Conservation (phyloP, 2,329 filamentous ascomycete genomes). For the Colletotrichum sp. region DNA sequence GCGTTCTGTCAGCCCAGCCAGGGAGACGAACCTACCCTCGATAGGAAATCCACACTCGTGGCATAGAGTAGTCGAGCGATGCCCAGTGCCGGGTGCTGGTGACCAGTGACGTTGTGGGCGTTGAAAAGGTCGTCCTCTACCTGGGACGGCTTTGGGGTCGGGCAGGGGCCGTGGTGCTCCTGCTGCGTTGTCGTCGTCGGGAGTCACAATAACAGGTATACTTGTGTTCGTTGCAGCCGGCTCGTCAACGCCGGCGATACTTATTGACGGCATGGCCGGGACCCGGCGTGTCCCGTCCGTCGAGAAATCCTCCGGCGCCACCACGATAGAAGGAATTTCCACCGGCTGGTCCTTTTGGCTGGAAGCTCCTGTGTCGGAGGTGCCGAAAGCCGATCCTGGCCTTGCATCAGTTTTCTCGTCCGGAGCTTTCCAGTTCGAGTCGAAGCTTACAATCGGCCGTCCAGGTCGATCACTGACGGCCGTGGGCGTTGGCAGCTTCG, state of each 20-base stretch:
- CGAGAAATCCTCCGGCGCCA: constrained; percentile 52
- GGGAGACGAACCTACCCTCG: constrained; percentile 86
- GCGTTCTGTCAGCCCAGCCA: constrained; percentile 73
- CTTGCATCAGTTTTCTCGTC: constrained; percentile 74
- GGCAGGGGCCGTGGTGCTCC: constrained; percentile 49
- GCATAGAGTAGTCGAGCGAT: constrained; percentile 58
- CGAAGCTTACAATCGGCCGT: constrained; percentile 96
- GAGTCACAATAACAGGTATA: constrained; percentile 46
- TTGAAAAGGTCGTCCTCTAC: constrained; percentile 37
- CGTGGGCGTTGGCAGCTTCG: constrained; percentile 85
- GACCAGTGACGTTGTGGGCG: constrained; percentile 63
- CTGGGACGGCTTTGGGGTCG: constrained; percentile 39
- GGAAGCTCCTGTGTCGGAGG: background rate
- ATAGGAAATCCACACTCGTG: constrained; percentile 86
- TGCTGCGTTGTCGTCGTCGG: constrained; percentile 39
- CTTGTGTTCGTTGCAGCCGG: background rate
- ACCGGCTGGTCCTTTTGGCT: constrained; percentile 52
- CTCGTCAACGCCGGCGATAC: constrained; percentile 40
- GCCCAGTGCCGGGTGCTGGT: constrained; percentile 47
- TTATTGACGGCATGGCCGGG: constrained; percentile 47
- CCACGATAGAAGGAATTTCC: constrained; percentile 59
- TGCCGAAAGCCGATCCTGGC: constrained; percentile 31
- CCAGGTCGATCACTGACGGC: constrained; percentile 90
- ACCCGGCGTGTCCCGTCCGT: constrained; percentile 29
- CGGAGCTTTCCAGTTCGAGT: constrained; percentile 79